Percentiles rank a stretch among this genome's conserved stretches.
phyloP scores from a whole-genome alignment of 805 yeast genomes.

The Spathaspora sp. region DNA sequence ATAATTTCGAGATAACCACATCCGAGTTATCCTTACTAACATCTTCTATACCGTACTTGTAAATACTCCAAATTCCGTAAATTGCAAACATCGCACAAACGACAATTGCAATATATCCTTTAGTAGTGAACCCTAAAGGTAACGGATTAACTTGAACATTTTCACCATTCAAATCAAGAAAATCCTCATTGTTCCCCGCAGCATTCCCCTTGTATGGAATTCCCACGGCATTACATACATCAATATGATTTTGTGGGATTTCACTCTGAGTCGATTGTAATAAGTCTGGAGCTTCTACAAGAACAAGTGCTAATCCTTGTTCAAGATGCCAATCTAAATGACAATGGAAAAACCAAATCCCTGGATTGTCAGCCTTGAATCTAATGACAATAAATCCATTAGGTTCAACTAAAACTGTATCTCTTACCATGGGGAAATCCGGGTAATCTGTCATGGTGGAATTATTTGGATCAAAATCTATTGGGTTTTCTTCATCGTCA shows the following conservation, averaged over 20 bases:
- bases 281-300: conserved; percentile 79
- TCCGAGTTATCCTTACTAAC: conserved; percentile 47
- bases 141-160: conserved; percentile 56
- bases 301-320: conserved; percentile 82
- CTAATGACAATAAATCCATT: conserved; percentile 83
- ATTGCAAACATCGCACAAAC: conserved; percentile 54
- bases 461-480: conserved; percentile 38
- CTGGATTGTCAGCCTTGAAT: conserved; percentile 92
- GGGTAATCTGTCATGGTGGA: conserved; percentile 45
- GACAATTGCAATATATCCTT: conserved; percentile 63
- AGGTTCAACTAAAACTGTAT: conserved; percentile 72
- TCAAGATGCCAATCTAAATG: conserved; percentile 98
- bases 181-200: conserved; percentile 55
- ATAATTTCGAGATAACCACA: conserved; percentile 33
- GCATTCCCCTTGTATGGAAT: conserved; percentile 62
- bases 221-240: conserved; percentile 45
- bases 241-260: conserved; percentile 46
- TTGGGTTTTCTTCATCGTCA: conserved; percentile 51
- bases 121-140: conserved; percentile 67
- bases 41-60: conserved; percentile 65
- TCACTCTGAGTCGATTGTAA: conserved; percentile 41
- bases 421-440: conserved; percentile 79
- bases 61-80: conserved; percentile 57
- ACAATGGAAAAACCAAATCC: conserved; percentile 98
- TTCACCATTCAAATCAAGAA: conserved; percentile 60